Conservation (phyloP, 192 early-diverging fungal species). For the Rhizoclosmatium sp. region DNA sequence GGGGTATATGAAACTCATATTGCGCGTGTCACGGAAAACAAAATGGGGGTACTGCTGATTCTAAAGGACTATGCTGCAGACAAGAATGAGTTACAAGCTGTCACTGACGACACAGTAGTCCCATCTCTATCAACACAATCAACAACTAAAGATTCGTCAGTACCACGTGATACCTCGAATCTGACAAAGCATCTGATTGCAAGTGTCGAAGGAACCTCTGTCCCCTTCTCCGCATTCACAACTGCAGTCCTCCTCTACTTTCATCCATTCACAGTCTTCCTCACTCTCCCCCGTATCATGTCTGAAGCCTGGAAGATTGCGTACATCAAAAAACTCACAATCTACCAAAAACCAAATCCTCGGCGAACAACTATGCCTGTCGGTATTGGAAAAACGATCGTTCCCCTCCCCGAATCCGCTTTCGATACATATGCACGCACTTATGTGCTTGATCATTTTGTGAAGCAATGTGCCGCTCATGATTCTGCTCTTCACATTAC, state of each 20-base stretch:
- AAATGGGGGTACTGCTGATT: constrained; percentile 46
- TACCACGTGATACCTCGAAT: not conserved
- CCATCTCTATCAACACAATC: not conserved
- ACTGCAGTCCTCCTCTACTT: constrained; percentile 38
- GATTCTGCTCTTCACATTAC: not conserved
- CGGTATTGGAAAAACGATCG: constrained; percentile 15
- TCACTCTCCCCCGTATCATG: constrained; percentile 66
- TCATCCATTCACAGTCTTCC: constrained; percentile 57
- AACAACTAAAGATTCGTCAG: not conserved
- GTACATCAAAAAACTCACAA: constrained; percentile 49
- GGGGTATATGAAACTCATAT: constrained; percentile 53
- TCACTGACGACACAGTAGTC: not conserved
- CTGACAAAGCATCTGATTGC: constrained; percentile 38
- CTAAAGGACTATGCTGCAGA: constrained; percentile 44
- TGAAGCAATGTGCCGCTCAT: not conserved
- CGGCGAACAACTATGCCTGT: not conserved
- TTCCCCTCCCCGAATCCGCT: constrained; percentile 21
- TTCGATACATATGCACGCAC: constrained; percentile 17
- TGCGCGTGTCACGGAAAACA: not conserved
- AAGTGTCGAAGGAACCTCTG: constrained; percentile 32
- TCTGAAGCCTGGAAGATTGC: constrained; percentile 56
- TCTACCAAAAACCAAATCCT: constrained; percentile 62
- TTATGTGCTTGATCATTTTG: not conserved
- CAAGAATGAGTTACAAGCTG: not conserved
- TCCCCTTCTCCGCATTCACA: constrained; percentile 26